Evolutionary conservation across 371 early-diverging fungal species (phyloP), one percentile per base, ranked within the genome.

Genomic region (Cokeromyces recurvatus): DNA sequence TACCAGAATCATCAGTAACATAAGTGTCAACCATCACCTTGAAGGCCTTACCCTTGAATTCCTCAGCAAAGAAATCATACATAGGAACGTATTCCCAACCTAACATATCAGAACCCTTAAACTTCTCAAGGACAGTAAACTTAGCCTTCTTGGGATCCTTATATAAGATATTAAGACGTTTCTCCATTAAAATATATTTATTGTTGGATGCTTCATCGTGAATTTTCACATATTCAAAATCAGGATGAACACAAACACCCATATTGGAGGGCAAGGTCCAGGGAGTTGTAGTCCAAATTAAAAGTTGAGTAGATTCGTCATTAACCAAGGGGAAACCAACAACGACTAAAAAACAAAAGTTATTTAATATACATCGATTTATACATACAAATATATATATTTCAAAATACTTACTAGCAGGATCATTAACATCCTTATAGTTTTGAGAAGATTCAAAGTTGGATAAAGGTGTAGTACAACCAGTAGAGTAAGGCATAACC

Each of bases 251-350:
- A 64, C 90, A 89, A 2, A 99, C 81, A 39, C 89, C 99, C 71
- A 96, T 73, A 76, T 99, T 98, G 62, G 91, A 87, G 23, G 99
- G 99, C 45, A 99, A 73, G 14, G 99, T 99, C 99, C 99, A 99
- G 29, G 99, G 99, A 4, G 99, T 99, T 37, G 99, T 99, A 19
- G 99, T 99, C 99, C 99, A 99, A 2, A 97, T 97, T 25, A 99
- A 77, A 47, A 99, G 64, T 29, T 82, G 68, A 16, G 90, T 87
- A 1, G 78, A 57, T 15, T 92, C 87, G 39, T 96, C 97, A 25
- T 71, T 73, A 38, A 85, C 59, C 41, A 93, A 80, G 43, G 99
- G 97, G 83, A 99, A 97, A n/a, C 94, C 82, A 25, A 99, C 85
- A 32, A 95, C 91, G 38, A 96, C 92, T 64, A 59, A 22, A 32